Percentiles rank a stretch among this genome's conserved stretches.
Conservation (phyloP, 495 filamentous ascomycete genomes). For the Talaromyces proteolyticus region DNA sequence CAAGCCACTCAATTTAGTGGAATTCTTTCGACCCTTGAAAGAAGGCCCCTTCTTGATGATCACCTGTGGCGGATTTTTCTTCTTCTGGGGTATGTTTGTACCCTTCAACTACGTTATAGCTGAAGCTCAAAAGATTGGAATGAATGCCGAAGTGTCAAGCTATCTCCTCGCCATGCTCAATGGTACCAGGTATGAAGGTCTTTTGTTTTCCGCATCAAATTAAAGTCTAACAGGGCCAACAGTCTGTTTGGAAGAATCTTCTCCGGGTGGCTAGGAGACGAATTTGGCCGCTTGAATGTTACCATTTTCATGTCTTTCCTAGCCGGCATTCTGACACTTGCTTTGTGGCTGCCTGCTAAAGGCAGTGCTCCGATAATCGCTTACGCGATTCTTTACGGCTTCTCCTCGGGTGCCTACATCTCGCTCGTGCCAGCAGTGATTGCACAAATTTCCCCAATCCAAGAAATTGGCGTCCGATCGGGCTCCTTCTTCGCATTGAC, state of each 20-base stretch:
- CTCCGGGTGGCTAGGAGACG: conserved; percentile 21
- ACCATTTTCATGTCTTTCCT: conserved; percentile 15
- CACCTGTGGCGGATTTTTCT: conserved; percentile 36
- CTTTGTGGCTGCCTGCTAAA: conserved; percentile 24
- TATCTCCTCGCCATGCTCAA: conserved; percentile 72
- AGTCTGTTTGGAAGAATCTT: conserved; percentile 24
- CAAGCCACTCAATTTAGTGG: conserved; percentile 42
- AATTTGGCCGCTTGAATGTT: conserved; percentile 29
- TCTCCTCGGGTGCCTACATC: conserved; percentile 26
- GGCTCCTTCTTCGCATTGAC: conserved; percentile 16
- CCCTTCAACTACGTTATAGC: conserved; percentile 68
- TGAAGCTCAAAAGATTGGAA: conserved; percentile 44
- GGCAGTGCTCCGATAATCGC: conserved; percentile 17
- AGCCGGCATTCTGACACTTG: conserved; percentile 20
- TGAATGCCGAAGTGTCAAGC: conserved; percentile 46
- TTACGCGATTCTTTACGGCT: conserved; percentile 25
- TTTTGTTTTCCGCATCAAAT: too few species aligned
- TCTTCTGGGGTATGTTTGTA: conserved; percentile 57
- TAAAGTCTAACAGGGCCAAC: background rate
- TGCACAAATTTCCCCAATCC: conserved; percentile 19
- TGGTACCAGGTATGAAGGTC: conserved; percentile 46
- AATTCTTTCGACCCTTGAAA: conserved; percentile 55
- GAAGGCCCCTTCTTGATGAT: conserved; percentile 41
- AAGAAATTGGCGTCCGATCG: conserved; percentile 17
- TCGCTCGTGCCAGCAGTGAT: conserved; percentile 20